Base-by-base conservation (phyloP, 176 grass and related monocot species). In the Rhynchospora breviuscula region DNA sequence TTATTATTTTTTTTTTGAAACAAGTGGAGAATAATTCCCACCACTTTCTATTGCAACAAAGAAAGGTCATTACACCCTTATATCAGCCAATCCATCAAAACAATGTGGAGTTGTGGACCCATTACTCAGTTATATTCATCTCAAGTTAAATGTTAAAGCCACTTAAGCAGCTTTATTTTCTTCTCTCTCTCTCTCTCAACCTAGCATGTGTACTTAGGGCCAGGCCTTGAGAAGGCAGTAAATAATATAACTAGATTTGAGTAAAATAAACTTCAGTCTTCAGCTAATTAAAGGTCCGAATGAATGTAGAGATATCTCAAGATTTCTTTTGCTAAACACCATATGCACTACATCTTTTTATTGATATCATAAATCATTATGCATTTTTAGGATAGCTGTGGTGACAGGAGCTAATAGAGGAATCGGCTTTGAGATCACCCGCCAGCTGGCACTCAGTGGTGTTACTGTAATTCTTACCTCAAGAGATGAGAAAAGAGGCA, bases 401-500 rank as follows among this genome's bases (percentile, higher is more conserved):
- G 80, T 89, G 10, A 89, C 88, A 1, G 88, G 88, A 83, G 78
- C 79, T 44, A 89, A 89, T 79, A 89, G 85, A 76, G 88, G 88
- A 40, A 86, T 89, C 17, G 88, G 84, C 79, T 84, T 89, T 25
- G 84, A 84, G 62, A 74, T 84, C 49, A 53, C 54, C 23, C 79
- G 71, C 31, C 88, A 86, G 35, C 79, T 89, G 12, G 84, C 88
- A 46, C 18, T 79, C 49, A 23, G 79, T 12, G 84, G 88, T 6
- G 51, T 89, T 5, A 81, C 69, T 3, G 88, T 89, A 23, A 67
- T 89, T 48, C 69, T 86, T 15, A 89, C 88, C 2, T 67, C 88
- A 14, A 82, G 88, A 81, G 70, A 89, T 76, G 84, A 86, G 49
- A 66, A 79, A 79, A 79, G 69, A 63, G 88, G 88, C n/a, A 44